Percentiles rank a stretch among this genome's conserved stretches.
These are phyloP conservation scores for Talaromyces sp. DNA, from an alignment of 2,329 filamentous ascomycete genomes.

Conservation along the genomic window DNA sequence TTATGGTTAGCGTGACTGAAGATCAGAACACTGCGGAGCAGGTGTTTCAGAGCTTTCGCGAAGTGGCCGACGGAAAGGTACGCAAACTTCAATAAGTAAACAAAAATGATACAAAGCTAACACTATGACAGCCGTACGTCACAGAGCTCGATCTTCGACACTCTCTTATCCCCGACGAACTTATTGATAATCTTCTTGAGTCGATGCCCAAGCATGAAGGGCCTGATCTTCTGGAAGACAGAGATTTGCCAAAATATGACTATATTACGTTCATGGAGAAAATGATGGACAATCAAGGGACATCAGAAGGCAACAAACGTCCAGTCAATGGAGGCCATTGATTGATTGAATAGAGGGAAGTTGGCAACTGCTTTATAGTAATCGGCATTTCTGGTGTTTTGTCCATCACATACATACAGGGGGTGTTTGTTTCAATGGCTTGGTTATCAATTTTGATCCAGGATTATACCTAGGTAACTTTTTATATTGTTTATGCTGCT, in stretches of 20 bases:
- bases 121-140: conserved; percentile 66
- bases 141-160: conserved; percentile 96
- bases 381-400: conserved; percentile 9
- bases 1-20: conserved; percentile 99
- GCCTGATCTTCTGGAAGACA: conserved; percentile 78
- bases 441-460: background rate
- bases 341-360: background rate
- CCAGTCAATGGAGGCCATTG: conserved; percentile 10
- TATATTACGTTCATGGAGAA: conserved; percentile 97
- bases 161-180: conserved; percentile 90
- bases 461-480: too few relatives aligned
- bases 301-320: conserved; percentile 20
- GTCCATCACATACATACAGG: conserved; percentile 2
- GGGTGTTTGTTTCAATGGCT: background rate
- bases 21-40: conserved; percentile 98
- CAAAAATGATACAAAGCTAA: background rate
- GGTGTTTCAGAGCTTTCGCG: conserved; percentile 94
- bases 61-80: conserved; percentile 93
- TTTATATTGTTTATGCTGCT: conserved; percentile 8
- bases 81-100: conserved; percentile 17
- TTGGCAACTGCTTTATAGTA: conserved; percentile 2
- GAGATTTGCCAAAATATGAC: conserved; percentile 82
- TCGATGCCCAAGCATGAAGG: conserved; percentile 82
- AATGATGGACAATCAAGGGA: conserved; percentile 52
- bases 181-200: conserved; percentile 85